phyloP scores from a whole-genome alignment of 257 asterid species.

The Solanum ossicruentum region DNA sequence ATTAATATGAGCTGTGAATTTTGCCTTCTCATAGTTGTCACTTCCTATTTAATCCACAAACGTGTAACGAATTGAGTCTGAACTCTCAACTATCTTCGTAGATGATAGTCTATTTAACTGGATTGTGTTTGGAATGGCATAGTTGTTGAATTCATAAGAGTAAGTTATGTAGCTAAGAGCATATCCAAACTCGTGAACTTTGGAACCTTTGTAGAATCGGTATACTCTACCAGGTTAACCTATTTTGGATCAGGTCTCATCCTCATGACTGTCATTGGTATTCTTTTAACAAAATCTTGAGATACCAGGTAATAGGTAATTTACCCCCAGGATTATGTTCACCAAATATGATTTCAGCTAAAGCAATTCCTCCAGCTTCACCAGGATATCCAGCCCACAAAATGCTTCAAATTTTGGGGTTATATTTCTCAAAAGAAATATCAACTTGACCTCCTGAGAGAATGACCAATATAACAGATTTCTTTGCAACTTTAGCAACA shows the following conservation, averaged over 20 bases:
- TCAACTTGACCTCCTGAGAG: conserved; percentile 69
- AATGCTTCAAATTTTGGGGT: conserved; percentile 55
- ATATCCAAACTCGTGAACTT: conserved; percentile 54
- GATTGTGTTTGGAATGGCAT: conserved; percentile 39
- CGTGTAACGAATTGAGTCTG: conserved; percentile 9
- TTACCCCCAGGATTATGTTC: conserved; percentile 84
- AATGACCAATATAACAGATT: conserved; percentile 54
- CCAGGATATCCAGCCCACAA: conserved; percentile 92
- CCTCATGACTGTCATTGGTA: conserved; percentile 89
- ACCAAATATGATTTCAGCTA: conserved; percentile 58
- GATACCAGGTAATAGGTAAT: conserved; percentile 78
- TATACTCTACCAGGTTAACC: conserved; percentile 73
- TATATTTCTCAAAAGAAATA: conserved; percentile 42
- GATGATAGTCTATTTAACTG: conserved; percentile 15
- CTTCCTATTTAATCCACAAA: conserved; percentile 30
- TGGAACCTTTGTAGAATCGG: conserved; percentile 55
- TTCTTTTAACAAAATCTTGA: conserved; percentile 23
- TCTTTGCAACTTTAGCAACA: conserved; percentile 54
- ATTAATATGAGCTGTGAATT: conserved; percentile 36
- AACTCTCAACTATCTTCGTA: background rate
- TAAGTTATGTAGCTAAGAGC: conserved; percentile 71
- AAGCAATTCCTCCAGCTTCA: conserved; percentile 71
- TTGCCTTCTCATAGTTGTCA: conserved; percentile 30
- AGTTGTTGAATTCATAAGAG: conserved; percentile 23
- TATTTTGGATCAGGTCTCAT: conserved; percentile 54